Conservation (phyloP, 1,284 basidiomycete species). For the Meira miltonrushii region DNA sequence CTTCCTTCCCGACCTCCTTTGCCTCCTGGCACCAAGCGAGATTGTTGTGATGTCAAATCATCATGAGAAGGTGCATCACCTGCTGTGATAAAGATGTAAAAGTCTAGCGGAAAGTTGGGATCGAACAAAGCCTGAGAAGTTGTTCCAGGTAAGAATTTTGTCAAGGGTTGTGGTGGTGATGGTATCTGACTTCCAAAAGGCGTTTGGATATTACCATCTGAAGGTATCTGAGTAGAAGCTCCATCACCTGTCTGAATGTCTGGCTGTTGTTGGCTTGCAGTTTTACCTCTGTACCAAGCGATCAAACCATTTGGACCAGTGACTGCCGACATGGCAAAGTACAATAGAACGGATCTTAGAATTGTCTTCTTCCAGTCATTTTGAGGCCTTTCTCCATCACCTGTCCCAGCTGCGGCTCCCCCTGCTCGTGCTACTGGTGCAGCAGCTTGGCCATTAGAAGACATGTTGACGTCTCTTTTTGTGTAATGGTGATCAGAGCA, state of each 20-base stretch:
- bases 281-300: slow-evolving; percentile 10
- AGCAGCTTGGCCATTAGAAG: too few species aligned
- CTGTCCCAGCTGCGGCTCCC: too few species aligned
- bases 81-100: slow-evolving; percentile 32
- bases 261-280: background rate
- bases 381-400: too few species aligned
- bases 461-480: too few species aligned
- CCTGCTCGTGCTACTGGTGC: too few species aligned
- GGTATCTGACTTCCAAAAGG: background rate
- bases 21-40: slow-evolving; percentile 20
- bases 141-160: background rate
- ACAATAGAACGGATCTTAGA: background rate
- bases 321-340: slow-evolving; percentile 5
- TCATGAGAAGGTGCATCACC: slow-evolving; percentile 13
- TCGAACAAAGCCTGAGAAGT: slow-evolving; percentile 18
- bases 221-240: background rate
- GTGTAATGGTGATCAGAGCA: too few species aligned
- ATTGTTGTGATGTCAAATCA: slow-evolving; percentile 25
- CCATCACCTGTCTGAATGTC: background rate
- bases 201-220: background rate
- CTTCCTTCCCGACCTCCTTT: background rate
- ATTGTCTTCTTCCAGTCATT: slow-evolving; percentile 11
- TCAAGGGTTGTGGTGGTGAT: background rate
- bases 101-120: slow-evolving; percentile 20
- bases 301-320: slow-evolving; percentile 5